Conservation (phyloP, 306 rosid species). For the Casuarina glauca region DNA sequence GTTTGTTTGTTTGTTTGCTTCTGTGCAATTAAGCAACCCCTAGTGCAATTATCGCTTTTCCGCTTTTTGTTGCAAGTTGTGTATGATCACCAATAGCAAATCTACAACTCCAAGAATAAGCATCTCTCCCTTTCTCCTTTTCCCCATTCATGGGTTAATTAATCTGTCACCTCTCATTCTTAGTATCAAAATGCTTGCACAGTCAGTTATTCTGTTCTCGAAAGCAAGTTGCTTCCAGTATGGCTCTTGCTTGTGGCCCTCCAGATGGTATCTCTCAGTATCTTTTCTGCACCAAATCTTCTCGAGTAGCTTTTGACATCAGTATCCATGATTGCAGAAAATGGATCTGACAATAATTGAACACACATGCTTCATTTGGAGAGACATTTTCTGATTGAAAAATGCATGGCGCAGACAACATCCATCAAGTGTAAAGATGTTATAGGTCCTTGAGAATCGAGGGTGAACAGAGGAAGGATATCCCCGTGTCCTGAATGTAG, state of each 20-base stretch:
- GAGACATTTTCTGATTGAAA: conserved; percentile 9
- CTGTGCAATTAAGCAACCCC: conserved; percentile 18
- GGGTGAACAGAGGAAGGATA: conserved; percentile 1
- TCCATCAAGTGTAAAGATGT: conserved; percentile 4
- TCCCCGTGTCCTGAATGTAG: background rate
- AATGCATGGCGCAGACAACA: background rate
- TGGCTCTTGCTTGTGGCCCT: conserved; percentile 18
- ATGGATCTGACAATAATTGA: conserved; percentile 26
- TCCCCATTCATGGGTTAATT: conserved; percentile 23
- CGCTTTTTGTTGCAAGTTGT: conserved; percentile 37
- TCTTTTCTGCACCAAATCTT: conserved; percentile 26
- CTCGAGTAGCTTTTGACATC: conserved; percentile 29
- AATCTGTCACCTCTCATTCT: conserved; percentile 26
- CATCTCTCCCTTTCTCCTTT: conserved; percentile 29
- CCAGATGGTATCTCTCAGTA: background rate
- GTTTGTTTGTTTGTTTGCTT: conserved; percentile 11
- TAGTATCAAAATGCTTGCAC: background rate
- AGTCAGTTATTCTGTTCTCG: background rate
- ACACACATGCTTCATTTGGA: background rate
- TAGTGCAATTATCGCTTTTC: conserved; percentile 20
- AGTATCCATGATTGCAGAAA: conserved; percentile 21
- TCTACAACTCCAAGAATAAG: conserved; percentile 30
- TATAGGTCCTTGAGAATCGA: background rate
- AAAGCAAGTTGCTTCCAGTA: background rate
- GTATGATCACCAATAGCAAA: conserved; percentile 29